These are phyloP conservation scores for Talaromyces sp. DNA, from an alignment of 2,329 filamentous ascomycete genomes.

Conservation along the genomic window DNA sequence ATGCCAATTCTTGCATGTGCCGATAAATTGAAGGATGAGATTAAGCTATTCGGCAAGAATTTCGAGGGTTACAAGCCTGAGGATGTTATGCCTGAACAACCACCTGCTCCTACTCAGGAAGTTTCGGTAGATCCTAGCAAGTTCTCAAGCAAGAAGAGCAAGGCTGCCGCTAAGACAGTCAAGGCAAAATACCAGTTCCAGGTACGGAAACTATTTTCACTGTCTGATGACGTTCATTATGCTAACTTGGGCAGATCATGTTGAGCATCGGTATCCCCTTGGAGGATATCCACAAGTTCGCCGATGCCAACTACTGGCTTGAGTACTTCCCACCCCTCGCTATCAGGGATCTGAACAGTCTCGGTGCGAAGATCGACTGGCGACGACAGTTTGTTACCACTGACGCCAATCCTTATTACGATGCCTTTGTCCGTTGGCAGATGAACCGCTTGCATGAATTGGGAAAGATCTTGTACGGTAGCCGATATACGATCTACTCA, in stretches of 20 bases:
- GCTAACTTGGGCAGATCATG: constrained; percentile 63
- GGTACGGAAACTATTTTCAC: background rate
- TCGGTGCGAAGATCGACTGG: constrained; percentile 90
- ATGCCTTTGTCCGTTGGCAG: constrained; percentile 93
- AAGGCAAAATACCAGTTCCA: constrained; percentile 92
- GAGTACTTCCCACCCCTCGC: constrained; percentile 83
- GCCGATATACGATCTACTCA: constrained; percentile 87
- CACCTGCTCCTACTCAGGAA: constrained; percentile 59
- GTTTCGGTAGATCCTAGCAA: constrained; percentile 80
- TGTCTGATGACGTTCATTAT: background rate
- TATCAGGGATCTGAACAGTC: constrained; percentile 68
- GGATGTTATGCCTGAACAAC: constrained; percentile 46
- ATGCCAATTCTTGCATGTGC: constrained; percentile 98
- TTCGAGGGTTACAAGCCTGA: constrained; percentile 73
- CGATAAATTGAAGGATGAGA: constrained; percentile 87
- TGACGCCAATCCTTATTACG: constrained; percentile 94
- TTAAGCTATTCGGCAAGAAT: constrained; percentile 79
- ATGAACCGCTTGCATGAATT: constrained; percentile 88
- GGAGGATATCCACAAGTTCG: constrained; percentile 88
- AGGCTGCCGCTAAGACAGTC: constrained; percentile 81
- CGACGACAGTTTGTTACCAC: constrained; percentile 88
- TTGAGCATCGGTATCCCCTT: constrained; percentile 78
- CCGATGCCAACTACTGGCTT: constrained; percentile 88
- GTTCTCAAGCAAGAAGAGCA: constrained; percentile 88
- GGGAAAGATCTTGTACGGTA: constrained; percentile 89